Evolutionary conservation across 1,139 yeast genomes (phyloP), one percentile per base, ranked within the genome.

Genomic region (Diutina pseudorugosa): DNA sequence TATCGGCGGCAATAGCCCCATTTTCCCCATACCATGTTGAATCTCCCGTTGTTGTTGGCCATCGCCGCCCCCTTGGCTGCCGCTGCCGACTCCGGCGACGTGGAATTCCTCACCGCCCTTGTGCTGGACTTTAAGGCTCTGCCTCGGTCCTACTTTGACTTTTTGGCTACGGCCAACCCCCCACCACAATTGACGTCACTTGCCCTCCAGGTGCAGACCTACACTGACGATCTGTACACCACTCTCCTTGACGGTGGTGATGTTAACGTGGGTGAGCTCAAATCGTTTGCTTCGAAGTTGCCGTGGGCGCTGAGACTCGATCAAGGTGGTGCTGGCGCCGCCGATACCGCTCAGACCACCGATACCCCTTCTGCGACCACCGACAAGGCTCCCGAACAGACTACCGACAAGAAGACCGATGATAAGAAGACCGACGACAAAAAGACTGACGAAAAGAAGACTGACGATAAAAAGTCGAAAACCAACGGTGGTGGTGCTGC

Each of bases 281-380:
- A 61, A 58, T 55, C 58, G 18, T 73, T 63, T 58, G 78, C 76
- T 43, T 65, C 73, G 44, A 63, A 64, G 43, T 68, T 74, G 57
- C 77, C 78, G 40, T 74, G 79, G 79, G 71, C 66, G 61, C 51
- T 71, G 19, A 62, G 73, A 53, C 61, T 72, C 53, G 60, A 56
- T 55, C 20, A 57, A 44, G 45, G 41, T 14, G 44, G 16, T 27
- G 52, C 25, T 11, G 42, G 50, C 48, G 45, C 59, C 57, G 25
- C 52, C 57, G 47, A 54, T 57, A 14, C 33, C 12, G 30, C 6
- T 4, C 27, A 23, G 5, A 23, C 6, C 47, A 20, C 27, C 9
- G 52, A 41, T 51, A 18, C 52, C 36, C 12, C 47, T 51, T 16
- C 36, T 50, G 19, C 42, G 9, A n/a, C 50, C 41, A 30, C 43